Base-by-base conservation (phyloP, 1,139 yeast species). In the Suhomyces terraborum region DNA sequence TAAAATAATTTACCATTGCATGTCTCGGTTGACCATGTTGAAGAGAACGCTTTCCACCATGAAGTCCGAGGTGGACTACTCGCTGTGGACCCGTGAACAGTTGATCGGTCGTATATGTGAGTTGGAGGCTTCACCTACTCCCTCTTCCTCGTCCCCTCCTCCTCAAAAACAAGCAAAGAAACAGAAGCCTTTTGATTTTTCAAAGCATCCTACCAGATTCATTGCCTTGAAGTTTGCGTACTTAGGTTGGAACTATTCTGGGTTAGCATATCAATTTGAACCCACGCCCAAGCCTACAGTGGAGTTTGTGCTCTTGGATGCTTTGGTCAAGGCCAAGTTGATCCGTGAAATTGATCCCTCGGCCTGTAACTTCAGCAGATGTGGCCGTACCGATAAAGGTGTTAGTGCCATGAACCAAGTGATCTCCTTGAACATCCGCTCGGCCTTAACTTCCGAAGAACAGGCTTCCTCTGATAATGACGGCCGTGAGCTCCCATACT, bases 391-490 rank as follows among this genome's bases (percentile, higher is more conserved):
- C 0, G 99, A 93, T 56, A 84, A 82, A 52, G 98, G 98, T 10
- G 99, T 93, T 6, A 87, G 96, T 66, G 98, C 99, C 0, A 79
- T 93, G 84, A 87, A 88, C 53, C 99, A 93, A 62, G 98, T 93
- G 6, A 84, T 93, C 9, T 82, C 96, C 0, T 67, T 93, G 30
- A 67, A 73, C 17, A 84, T 93, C 18, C 72, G 99, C 49, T 88
- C 97, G 0, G 69, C 73, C 22, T 62, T 93, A 36, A 55, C 76
- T 0, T 58, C 62, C 1, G 74, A 67, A 34, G 86, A 88, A 38
- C 91, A 88, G 50, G 32, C 42, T n/a, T 72, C 77, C 40, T 69
- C 79, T 1, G 63, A 49, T 0, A 75, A 75, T 51, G 97, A 91
- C 57, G 41, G 36, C 1, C 71, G 66, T 46, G 98, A 94, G 58